Evolutionary conservation across 179 eudicot genomes (phyloP).

Genomic region (Gypsophila paniculata): DNA sequence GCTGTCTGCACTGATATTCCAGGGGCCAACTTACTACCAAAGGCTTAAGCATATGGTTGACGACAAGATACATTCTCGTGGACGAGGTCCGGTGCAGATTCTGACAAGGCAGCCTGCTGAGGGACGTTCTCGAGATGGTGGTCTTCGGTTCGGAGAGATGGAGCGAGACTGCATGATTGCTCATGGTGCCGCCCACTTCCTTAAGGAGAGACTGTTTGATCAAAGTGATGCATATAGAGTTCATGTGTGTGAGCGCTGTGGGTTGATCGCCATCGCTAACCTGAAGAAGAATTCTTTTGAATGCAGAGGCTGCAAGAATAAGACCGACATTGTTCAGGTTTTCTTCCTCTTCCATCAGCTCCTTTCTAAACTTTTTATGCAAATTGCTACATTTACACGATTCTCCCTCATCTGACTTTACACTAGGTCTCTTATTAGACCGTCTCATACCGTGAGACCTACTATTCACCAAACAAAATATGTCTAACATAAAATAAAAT

Average conservation of each 20-base stretch:
- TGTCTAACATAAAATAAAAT: no score
- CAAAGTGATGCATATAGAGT: conserved; percentile 92
- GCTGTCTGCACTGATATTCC: conserved; percentile 78
- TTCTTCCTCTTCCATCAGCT: neutral
- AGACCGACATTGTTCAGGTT: conserved; percentile 96
- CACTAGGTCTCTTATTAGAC: no score
- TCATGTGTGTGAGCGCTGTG: conserved; percentile 83
- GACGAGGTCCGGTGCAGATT: conserved; percentile 86
- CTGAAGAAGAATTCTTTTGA: conserved; percentile 89
- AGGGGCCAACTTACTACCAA: conserved; percentile 93
- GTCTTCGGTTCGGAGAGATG: conserved; percentile 94
- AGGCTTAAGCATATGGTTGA: conserved; percentile 94
- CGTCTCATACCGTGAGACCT: no score
- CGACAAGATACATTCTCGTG: conserved; percentile 91
- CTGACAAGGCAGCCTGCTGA: conserved; percentile 94
- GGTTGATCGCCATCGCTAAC: conserved; percentile 81
- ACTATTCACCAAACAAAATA: no score
- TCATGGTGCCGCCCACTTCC: conserved; percentile 90
- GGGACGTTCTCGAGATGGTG: conserved; percentile 94
- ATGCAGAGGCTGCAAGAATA: conserved; percentile 94
- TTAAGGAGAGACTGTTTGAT: conserved; percentile 87
- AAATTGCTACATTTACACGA: neutral
- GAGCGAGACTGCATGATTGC: conserved; percentile 98
- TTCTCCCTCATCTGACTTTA: neutral
- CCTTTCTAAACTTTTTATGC: neutral